Percentiles rank a stretch among this genome's conserved stretches.
These are phyloP conservation scores for Psilocybe tampanensis DNA, from an alignment of 768 basidiomycete species.

Conservation along the genomic window DNA sequence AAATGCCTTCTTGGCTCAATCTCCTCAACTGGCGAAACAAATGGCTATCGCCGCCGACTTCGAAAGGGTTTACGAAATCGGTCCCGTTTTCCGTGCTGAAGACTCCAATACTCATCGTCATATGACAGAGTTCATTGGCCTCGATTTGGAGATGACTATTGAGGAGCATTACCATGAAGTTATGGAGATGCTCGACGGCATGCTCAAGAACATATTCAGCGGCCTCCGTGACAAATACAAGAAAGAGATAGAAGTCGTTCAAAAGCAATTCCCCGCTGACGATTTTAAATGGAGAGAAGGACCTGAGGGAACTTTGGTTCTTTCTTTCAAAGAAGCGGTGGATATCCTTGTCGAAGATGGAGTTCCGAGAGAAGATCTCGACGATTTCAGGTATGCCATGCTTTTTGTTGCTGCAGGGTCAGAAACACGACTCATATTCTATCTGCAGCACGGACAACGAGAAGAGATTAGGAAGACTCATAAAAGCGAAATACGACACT, in stretches of 20 bases:
- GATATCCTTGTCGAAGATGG: conserved; percentile 88
- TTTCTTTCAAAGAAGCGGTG: conserved; percentile 88
- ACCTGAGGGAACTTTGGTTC: conserved; percentile 82
- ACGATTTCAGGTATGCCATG: conserved; percentile 85
- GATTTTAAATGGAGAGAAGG: conserved; percentile 95
- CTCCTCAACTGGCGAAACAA: conserved; percentile 96
- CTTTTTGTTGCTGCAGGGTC: conserved; percentile 1
- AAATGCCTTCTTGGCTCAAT: conserved; percentile 91
- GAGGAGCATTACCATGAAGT: conserved; percentile 99
- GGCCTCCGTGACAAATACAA: conserved; percentile 76
- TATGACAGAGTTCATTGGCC: conserved; percentile 96
- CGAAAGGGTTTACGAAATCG: conserved; percentile 98
- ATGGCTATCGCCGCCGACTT: conserved; percentile 99
- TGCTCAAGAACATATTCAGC: conserved; percentile 87
- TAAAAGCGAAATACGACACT: conserved; percentile 92
- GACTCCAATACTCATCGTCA: conserved; percentile 97
- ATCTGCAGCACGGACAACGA: conserved; percentile 86
- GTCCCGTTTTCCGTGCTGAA: conserved; percentile 95
- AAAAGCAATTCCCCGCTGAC: conserved; percentile 91
- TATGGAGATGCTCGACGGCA: conserved; percentile 85
- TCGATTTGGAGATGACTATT: conserved; percentile 98
- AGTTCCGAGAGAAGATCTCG: conserved; percentile 72
- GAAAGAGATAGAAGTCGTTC: conserved; percentile 81
- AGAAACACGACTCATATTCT: conserved; percentile 12
- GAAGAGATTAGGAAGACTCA: conserved; percentile 85